phyloP scores from a whole-genome alignment of 2,329 filamentous ascomycete genomes.

The Fusarium austroafricanum region DNA sequence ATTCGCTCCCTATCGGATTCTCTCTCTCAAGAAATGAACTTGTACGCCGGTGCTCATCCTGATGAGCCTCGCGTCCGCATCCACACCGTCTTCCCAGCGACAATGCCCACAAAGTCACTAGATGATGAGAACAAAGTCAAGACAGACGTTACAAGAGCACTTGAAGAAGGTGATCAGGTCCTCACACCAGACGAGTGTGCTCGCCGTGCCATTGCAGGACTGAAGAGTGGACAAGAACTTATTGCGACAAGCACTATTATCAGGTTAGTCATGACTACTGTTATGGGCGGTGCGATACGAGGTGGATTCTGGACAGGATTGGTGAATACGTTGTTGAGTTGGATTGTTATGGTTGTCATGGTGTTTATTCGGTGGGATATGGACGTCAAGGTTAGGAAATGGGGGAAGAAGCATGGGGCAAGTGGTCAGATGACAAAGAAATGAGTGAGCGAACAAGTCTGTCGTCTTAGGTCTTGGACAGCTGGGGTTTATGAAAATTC shows the following conservation, averaged over 20 bases:
- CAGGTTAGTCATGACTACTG: slow-evolving; percentile 32
- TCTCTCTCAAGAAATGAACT: slow-evolving; percentile 35
- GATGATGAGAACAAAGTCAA: slow-evolving; percentile 33
- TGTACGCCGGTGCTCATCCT: slow-evolving; percentile 26
- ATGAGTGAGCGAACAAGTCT: too few species aligned
- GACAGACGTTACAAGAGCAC: slow-evolving; percentile 30
- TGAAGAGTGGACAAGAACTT: slow-evolving; percentile 27
- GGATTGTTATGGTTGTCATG: slow-evolving; percentile 38
- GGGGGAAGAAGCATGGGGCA: slow-evolving; percentile 24
- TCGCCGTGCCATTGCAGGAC: slow-evolving; percentile 17
- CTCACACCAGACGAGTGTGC: slow-evolving; percentile 27
- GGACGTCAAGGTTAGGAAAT: slow-evolving; percentile 29
- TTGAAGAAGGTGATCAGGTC: slow-evolving; percentile 33
- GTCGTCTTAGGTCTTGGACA: too few species aligned
- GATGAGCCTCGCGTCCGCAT: slow-evolving; percentile 19
- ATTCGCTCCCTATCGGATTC: slow-evolving; percentile 32
- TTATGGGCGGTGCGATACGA: slow-evolving; percentile 30
- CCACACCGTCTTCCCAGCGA: slow-evolving; percentile 32
- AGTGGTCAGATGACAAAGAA: slow-evolving; percentile 7
- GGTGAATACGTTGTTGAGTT: slow-evolving; percentile 22
- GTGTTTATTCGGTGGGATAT: slow-evolving; percentile 37
- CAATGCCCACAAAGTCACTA: slow-evolving; percentile 32
- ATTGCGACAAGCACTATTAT: slow-evolving; percentile 34
- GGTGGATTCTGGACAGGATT: slow-evolving; percentile 21
- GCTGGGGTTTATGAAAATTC: too few species aligned